Evolutionary conservation across 495 filamentous ascomycete species (phyloP), one percentile per base, ranked within the genome.

Genomic region (Aspergillus leporis): DNA sequence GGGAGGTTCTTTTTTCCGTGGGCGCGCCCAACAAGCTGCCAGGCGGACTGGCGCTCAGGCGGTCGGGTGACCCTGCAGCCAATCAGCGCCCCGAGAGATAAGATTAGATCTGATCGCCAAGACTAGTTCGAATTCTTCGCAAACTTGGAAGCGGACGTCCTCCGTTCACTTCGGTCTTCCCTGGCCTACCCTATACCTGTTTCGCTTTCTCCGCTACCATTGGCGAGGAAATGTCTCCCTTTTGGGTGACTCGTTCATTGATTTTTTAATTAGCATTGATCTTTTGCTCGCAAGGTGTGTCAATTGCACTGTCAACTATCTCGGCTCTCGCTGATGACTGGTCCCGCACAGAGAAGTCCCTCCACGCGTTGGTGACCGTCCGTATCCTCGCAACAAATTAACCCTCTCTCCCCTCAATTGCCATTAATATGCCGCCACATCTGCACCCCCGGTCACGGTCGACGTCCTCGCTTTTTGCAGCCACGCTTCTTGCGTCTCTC

Each of bases 371-470:
- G 34, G 45, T 61, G 62, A 58, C 32, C 30, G 12, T 53, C 50
- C 23, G 43, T 12, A n/a, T 38, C 25, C 50, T 43, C 32, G 13
- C 28, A 25, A 21, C 23, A 50, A 50, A 48, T 48, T 40, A 40
- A 57, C 25, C 56, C 25, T 45, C 21, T 16, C 25, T 38, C 49
- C 31, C 19, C 41, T 52, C 31, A 43, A 40, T 56, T 30, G 23
- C 32, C 43, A 48, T 19, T 58, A 78, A 59, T 55, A 96, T 97
- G 92, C 89, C 93, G 53, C 90, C 91, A 36, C 87, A 90, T 77
- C 89, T 98, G 30, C 94, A 98, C 74, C 94, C 94, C 7, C 86
- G 91, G 65, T 97, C 92, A 51, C 87, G 90, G 68, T 86, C 89
- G 70, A 98, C 94, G 59, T 90, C 86, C 50, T 91, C 92, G 25